Evolutionary conservation across 2,329 filamentous ascomycete species (phyloP).

Genomic region (Microcyclospora pomicola): DNA sequence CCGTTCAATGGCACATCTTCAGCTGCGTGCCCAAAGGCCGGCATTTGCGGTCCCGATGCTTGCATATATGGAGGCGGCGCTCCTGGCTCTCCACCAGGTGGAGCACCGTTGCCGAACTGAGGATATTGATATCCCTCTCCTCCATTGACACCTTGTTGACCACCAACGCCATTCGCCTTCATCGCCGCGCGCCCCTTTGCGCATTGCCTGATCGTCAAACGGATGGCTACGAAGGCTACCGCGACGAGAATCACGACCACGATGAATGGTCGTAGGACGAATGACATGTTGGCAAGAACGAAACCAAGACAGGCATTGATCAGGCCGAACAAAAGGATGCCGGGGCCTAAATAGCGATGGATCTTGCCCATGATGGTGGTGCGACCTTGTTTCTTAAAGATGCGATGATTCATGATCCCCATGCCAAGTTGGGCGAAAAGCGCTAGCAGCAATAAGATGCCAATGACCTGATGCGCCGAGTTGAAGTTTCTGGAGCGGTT

Average conservation of each 20-base stretch:
- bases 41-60: too few relatives aligned
- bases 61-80: conserved; percentile 5
- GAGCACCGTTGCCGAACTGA: conserved; percentile 2
- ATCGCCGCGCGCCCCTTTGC: not conserved
- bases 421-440: conserved; percentile 41
- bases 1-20: too few relatives aligned
- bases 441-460: conserved; percentile 39
- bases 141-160: not conserved
- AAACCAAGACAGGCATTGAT: conserved; percentile 47
- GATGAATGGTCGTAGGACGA: conserved; percentile 35
- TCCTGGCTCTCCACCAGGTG: not conserved
- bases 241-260: conserved; percentile 33
- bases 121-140: conserved; percentile 7
- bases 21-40: too few relatives aligned
- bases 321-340: conserved; percentile 39
- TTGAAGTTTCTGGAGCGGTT: conserved; percentile 8
- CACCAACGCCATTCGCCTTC: not conserved
- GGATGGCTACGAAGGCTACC: conserved; percentile 24
- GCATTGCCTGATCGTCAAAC: conserved; percentile 15
- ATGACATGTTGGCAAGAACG: conserved; percentile 37
- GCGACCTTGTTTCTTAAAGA: conserved; percentile 27
- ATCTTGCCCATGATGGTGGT: conserved; percentile 40
- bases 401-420: conserved; percentile 43
- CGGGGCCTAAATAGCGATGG: conserved; percentile 44
- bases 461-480: conserved; percentile 43